phyloP scores from a whole-genome alignment of 306 rosid species.

The Begonia fuchsioides region DNA sequence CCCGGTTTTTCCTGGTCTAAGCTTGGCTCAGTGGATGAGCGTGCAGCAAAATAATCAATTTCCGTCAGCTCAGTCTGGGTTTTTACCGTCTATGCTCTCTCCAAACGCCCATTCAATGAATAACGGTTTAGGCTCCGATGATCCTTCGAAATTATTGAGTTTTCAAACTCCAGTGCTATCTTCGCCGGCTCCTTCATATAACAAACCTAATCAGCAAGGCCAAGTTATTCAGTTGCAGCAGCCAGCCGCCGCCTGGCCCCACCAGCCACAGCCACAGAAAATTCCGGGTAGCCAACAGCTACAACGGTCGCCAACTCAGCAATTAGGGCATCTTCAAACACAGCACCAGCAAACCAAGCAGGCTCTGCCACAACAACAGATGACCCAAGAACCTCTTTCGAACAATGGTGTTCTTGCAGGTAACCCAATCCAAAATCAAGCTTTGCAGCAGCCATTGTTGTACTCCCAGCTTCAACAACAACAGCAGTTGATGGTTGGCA shows the following conservation, averaged over 20 bases:
- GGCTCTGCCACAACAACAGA: constrained; percentile 21
- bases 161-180: constrained; percentile 63
- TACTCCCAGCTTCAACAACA: constrained; percentile 79
- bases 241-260: constrained; percentile 57
- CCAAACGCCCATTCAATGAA: constrained; percentile 26
- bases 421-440: constrained; percentile 47
- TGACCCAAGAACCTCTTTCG: constrained; percentile 27
- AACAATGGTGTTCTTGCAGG: constrained; percentile 39
- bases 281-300: constrained; percentile 21
- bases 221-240: constrained; percentile 46
- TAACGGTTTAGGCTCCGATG: constrained; percentile 44
- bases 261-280: no score
- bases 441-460: constrained; percentile 38
- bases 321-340: constrained; percentile 22
- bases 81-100: constrained; percentile 59
- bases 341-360: constrained; percentile 19
- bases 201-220: constrained; percentile 49
- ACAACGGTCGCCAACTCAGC: constrained; percentile 30
- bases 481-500: constrained; percentile 50
- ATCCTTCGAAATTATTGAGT: constrained; percentile 76
- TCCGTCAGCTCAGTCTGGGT: constrained; percentile 61
- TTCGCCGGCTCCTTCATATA: constrained; percentile 40
- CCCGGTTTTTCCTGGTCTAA: constrained; percentile 82
- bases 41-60: constrained; percentile 87
- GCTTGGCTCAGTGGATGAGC: constrained; percentile 98